Evolutionary conservation across 371 early-diverging fungal genomes (phyloP).

Genomic region (Fennellomyces sp.): DNA sequence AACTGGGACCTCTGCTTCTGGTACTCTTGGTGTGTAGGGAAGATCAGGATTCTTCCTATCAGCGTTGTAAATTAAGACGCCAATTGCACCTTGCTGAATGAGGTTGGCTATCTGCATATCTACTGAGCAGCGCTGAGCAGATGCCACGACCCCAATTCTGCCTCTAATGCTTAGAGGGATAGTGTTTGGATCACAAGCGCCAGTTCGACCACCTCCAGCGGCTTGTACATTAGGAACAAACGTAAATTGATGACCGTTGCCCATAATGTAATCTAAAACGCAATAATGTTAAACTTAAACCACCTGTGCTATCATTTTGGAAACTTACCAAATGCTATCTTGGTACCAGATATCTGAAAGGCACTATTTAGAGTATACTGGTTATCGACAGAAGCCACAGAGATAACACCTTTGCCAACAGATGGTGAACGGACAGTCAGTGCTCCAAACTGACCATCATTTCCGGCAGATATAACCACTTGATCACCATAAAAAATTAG

Average conservation of each 20-base stretch:
- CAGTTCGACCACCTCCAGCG: neutral
- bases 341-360: neutral
- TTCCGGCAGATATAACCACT: conserved; percentile 66
- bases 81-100: neutral
- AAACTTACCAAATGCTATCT: neutral
- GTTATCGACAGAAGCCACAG: conserved; percentile 71
- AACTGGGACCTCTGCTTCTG: conserved; percentile 15
- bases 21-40: no score
- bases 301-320: neutral
- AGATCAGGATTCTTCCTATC: neutral
- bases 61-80: neutral
- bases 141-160: neutral
- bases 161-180: neutral
- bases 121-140: neutral
- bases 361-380: conserved; percentile 26
- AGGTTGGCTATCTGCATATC: neutral
- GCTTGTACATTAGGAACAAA: neutral
- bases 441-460: conserved; percentile 66
- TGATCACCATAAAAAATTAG: neutral
- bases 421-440: conserved; percentile 62
- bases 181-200: neutral
- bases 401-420: conserved; percentile 55
- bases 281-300: neutral
- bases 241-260: neutral
- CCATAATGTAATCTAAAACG: neutral